Evolutionary conservation across 768 basidiomycete species (phyloP).

Genomic region (Kwoniella newhampshirensis): DNA sequence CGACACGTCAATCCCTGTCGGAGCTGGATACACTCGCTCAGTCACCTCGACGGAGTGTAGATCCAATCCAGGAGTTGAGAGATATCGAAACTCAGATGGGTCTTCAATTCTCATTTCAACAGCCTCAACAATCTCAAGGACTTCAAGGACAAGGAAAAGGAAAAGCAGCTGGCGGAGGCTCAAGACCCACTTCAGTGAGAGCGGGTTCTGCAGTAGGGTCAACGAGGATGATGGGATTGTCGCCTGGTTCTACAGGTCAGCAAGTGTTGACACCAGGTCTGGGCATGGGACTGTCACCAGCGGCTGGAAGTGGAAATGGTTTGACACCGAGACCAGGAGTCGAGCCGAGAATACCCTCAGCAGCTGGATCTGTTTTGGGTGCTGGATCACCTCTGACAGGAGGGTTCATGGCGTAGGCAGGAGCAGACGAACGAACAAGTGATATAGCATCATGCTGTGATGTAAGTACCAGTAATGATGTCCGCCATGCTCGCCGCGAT

Average conservation of each 20-base stretch:
- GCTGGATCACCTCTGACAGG: background rate
- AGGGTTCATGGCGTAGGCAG: background rate
- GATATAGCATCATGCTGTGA: too few relatives aligned
- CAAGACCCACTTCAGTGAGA: background rate
- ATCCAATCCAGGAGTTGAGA: conserved; percentile 26
- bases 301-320: background rate
- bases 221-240: conserved; percentile 1
- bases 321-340: background rate
- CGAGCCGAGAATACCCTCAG: background rate
- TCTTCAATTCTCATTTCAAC: conserved; percentile 4
- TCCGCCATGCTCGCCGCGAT: too few relatives aligned
- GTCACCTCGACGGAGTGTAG: background rate
- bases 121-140: background rate
- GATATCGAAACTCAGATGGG: conserved; percentile 22
- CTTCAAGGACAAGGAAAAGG: background rate
- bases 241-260: background rate
- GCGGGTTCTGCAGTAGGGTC: background rate
- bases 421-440: background rate
- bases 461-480: too few relatives aligned
- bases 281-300: conserved; percentile 1
- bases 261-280: background rate
- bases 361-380: background rate
- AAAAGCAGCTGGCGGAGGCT: background rate
- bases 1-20: conserved; percentile 23
- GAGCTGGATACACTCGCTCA: conserved; percentile 21